Evolutionary conservation across 176 grass and related monocot genomes (phyloP), one percentile per base, ranked within the genome.

Genomic region (Microstegium vimineum): DNA sequence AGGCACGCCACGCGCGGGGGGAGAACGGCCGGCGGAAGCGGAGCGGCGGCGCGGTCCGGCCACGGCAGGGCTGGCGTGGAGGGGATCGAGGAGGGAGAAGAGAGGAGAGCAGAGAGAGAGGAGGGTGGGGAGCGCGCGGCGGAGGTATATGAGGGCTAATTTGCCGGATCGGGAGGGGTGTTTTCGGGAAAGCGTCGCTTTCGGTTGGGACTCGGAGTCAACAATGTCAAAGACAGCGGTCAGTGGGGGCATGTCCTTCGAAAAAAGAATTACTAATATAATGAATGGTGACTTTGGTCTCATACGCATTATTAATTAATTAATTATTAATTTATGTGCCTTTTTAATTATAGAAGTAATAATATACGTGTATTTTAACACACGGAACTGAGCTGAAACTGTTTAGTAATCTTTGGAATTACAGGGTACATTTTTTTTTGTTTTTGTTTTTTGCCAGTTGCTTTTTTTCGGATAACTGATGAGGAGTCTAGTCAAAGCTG

Each of bases 221-320:
- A 74, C 77, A 61, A 11, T 3, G 87, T 85, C 82, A 77, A 89
- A 47, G 82, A 77, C 87, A 81, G 65, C 63, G 27, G 71, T 77
- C 71, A 49, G 65, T 49, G 69, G 47, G n/a, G 56, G 12, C 56
- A 56, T n/a, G 52, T 3, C 52, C 20, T 22, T 8, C n/a, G n/a
- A 7, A 62, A 77, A 26, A 26, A 27, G 23, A 71, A 46, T 26
- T 10, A 42, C 41, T 43, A 15, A 5, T 8, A 1, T 23, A 1
- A 69, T n/a, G n/a, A 71, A 42, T n/a, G 23, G 18, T 22, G 10
- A 2, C 20, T n/a, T 10, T 23, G 52, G 20, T 56, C 20, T n/a
- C 49, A 16, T 46, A 45, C 16, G 20, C 51, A 54, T 51, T n/a
- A n/a, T n/a, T 36, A 36, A 36, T 36, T 51, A 51, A 52, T 52